These are phyloP conservation scores for Sporothrix curviconia DNA, from an alignment of 2,329 filamentous ascomycete genomes.

Conservation along the genomic window DNA sequence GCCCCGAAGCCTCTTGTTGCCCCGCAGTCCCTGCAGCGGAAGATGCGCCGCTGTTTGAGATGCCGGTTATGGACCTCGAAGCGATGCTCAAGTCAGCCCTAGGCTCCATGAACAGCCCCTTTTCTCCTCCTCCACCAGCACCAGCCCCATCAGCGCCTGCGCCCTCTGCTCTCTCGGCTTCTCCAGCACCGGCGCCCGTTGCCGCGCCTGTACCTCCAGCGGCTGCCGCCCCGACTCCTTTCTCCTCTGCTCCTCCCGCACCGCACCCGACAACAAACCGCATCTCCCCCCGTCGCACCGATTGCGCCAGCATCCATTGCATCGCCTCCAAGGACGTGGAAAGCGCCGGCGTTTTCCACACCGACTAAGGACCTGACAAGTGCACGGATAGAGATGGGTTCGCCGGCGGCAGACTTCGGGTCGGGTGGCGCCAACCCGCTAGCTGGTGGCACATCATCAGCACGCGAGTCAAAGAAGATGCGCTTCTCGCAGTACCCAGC, in stretches of 20 bases:
- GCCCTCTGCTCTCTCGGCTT: neutral
- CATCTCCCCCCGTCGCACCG: neutral
- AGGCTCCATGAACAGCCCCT: slow-evolving; percentile 18
- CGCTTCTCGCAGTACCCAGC: slow-evolving; percentile 29
- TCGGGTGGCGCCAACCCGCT: neutral
- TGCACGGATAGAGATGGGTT: neutral
- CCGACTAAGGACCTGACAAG: neutral
- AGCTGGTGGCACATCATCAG: slow-evolving; percentile 19
- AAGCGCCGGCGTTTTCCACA: neutral
- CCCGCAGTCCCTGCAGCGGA: neutral
- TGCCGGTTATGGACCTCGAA: slow-evolving; percentile 23
- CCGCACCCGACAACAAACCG: neutral
- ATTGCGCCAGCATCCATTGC: neutral
- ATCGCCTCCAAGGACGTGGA: neutral
- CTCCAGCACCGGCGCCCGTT: neutral
- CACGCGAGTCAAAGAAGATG: slow-evolving; percentile 27
- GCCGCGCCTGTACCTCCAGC: neutral
- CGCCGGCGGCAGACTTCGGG: neutral
- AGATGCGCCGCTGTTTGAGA: neutral
- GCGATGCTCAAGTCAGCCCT: slow-evolving; percentile 27
- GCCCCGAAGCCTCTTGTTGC: no score
- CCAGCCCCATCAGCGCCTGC: neutral
- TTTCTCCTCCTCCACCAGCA: slow-evolving; percentile 14
- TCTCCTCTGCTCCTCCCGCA: neutral
- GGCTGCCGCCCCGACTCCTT: neutral